Evolutionary conservation across 2,329 filamentous ascomycete genomes (phyloP).

Genomic region (Monosporascus sp.): DNA sequence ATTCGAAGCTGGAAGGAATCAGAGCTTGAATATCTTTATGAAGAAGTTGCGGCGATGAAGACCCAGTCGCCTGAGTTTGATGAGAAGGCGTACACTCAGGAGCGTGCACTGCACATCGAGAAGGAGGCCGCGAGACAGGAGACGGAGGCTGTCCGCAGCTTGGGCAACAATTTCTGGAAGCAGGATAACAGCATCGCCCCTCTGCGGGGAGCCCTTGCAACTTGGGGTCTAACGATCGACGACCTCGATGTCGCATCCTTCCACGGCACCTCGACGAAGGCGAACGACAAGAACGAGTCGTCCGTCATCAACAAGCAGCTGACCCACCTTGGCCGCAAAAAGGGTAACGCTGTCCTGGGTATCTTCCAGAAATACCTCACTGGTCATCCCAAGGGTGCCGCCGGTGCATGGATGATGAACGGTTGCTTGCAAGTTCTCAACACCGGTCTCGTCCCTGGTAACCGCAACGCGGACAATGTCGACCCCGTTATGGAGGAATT

Average conservation of each 20-base stretch:
- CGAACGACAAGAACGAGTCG: conserved; percentile 99
- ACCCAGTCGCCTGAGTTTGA: conserved; percentile 69
- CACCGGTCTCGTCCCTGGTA: conserved; percentile 88
- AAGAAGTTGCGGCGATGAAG: conserved; percentile 90
- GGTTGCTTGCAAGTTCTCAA: conserved; percentile 94
- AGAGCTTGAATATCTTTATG: conserved; percentile 86
- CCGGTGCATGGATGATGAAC: conserved; percentile 99
- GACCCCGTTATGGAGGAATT: conserved; percentile 96
- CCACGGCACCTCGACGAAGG: conserved; percentile 97
- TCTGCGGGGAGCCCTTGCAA: conserved; percentile 89
- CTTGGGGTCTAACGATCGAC: conserved; percentile 96
- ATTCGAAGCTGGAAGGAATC: conserved; percentile 97
- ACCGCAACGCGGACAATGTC: conserved; percentile 96
- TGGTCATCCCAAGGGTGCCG: conserved; percentile 97
- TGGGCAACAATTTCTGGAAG: conserved; percentile 99
- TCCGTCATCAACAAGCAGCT: conserved; percentile 96
- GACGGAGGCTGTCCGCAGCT: conserved; percentile 85
- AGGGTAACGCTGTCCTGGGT: conserved; percentile 92
- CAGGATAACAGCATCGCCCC: conserved; percentile 89
- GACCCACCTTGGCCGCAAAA: conserved; percentile 86
- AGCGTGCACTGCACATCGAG: conserved; percentile 82
- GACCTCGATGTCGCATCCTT: conserved; percentile 94
- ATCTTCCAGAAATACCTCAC: conserved; percentile 99
- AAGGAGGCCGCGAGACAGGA: conserved; percentile 84
- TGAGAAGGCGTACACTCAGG: conserved; percentile 78